These are phyloP conservation scores for Immersiella caudata DNA, from an alignment of 495 filamentous ascomycete species.

Conservation along the genomic window DNA sequence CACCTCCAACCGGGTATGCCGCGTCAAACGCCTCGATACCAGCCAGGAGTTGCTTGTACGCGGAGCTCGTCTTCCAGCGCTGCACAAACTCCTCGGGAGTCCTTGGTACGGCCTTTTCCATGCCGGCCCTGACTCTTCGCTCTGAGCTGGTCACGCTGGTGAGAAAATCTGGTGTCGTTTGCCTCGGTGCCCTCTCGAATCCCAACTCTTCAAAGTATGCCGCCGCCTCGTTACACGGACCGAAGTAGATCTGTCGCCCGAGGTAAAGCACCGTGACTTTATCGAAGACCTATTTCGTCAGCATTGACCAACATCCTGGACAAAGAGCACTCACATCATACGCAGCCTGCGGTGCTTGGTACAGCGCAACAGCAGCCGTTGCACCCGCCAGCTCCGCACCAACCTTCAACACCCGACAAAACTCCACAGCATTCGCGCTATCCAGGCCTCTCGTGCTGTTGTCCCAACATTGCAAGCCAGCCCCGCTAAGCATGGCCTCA, in stretches of 20 bases:
- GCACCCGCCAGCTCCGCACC: slow-evolving; percentile 76
- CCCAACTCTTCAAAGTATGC: slow-evolving; percentile 62
- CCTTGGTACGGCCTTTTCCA: slow-evolving; percentile 61
- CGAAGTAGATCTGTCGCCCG: slow-evolving; percentile 67
- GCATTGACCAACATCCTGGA: not conserved
- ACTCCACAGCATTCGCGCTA: slow-evolving; percentile 55
- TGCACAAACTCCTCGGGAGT: slow-evolving; percentile 62
- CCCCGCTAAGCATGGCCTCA: slow-evolving; percentile 43
- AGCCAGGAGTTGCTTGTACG: slow-evolving; percentile 54
- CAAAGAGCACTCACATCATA: slow-evolving; percentile 51
- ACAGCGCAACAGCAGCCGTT: slow-evolving; percentile 75
- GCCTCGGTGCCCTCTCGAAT: slow-evolving; percentile 51
- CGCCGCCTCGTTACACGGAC: slow-evolving; percentile 55
- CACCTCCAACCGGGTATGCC: slow-evolving; percentile 51
- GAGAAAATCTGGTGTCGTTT: slow-evolving; percentile 68
- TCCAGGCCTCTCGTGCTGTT: slow-evolving; percentile 79
- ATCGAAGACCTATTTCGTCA: slow-evolving; percentile 59
- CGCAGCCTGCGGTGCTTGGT: slow-evolving; percentile 78
- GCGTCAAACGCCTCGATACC: slow-evolving; percentile 63
- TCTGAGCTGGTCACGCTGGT: slow-evolving; percentile 74
- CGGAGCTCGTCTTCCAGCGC: slow-evolving; percentile 41
- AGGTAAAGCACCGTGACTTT: slow-evolving; percentile 65
- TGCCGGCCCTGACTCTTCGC: slow-evolving; percentile 62
- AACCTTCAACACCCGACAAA: slow-evolving; percentile 70
- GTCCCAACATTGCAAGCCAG: slow-evolving; percentile 56